Evolutionary conservation across 73 alveolate genomes (phyloP).

Genomic region (Effrenium voratum): DNA sequence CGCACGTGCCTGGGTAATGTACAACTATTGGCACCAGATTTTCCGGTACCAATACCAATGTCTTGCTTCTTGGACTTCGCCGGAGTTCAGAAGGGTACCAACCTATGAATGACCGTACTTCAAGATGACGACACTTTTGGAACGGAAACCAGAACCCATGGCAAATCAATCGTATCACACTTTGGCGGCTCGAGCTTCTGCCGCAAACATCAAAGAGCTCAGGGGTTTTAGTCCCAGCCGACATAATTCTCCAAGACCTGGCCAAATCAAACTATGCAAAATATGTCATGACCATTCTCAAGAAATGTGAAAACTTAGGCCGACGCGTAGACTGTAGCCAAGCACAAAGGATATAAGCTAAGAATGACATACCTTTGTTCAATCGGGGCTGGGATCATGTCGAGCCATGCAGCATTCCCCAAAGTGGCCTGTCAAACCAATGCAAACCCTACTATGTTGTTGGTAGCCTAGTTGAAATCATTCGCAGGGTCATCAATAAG

Average conservation of each 20-base stretch:
- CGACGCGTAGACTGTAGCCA: constrained; percentile 23
- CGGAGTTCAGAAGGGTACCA: no score
- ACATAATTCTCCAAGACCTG: constrained; percentile 20
- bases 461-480: no score
- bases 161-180: background rate
- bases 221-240: constrained; percentile 24
- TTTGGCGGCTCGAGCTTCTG: background rate
- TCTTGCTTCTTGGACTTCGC: no score
- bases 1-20: no score
- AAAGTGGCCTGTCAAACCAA: no score
- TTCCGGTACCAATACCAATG: no score
- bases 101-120: background rate
- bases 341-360: constrained; percentile 11
- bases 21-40: no score
- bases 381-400: no score
- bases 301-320: background rate
- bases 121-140: background rate
- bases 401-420: no score
- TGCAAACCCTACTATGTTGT: no score
- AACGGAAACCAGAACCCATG: background rate
- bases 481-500: no score
- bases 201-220: background rate
- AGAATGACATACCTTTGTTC: constrained; percentile 1
- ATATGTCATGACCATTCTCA: background rate
- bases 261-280: background rate